Evolutionary conservation across 2,329 filamentous ascomycete species (phyloP).

Genomic region (Xylaria hypoxylon): DNA sequence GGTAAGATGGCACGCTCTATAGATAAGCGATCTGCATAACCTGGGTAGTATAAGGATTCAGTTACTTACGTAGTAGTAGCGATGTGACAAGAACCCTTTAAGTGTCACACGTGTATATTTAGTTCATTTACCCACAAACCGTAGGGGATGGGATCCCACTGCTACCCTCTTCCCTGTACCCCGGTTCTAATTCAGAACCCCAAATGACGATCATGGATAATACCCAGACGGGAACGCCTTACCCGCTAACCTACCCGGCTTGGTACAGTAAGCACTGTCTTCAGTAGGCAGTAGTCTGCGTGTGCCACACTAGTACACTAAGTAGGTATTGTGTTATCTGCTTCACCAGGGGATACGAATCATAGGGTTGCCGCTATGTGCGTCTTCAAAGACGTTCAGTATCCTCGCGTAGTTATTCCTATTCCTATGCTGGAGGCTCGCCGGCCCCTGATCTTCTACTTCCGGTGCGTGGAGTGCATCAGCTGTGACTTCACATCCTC

Average conservation of each 20-base stretch:
- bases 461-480: no score
- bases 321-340: no score
- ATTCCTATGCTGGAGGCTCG: no score
- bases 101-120: neutral
- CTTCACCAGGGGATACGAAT: no score
- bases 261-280: neutral
- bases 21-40: neutral
- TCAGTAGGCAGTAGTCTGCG: neutral
- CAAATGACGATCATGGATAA: neutral
- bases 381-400: no score
- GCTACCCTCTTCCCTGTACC: constrained; percentile 9
- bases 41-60: constrained; percentile 5
- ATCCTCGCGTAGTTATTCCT: no score
- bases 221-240: neutral
- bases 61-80: neutral
- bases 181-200: neutral
- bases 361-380: no score
- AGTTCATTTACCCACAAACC: neutral
- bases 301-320: no score
- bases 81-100: neutral
- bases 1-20: neutral
- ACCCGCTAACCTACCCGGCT: neutral
- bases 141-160: constrained; percentile 9
- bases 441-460: no score
- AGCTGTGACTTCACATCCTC: no score